Percentiles rank a stretch among this genome's conserved stretches.
phyloP scores from a whole-genome alignment of 495 filamentous ascomycete species.

The Talaromyces stipitatus region DNA sequence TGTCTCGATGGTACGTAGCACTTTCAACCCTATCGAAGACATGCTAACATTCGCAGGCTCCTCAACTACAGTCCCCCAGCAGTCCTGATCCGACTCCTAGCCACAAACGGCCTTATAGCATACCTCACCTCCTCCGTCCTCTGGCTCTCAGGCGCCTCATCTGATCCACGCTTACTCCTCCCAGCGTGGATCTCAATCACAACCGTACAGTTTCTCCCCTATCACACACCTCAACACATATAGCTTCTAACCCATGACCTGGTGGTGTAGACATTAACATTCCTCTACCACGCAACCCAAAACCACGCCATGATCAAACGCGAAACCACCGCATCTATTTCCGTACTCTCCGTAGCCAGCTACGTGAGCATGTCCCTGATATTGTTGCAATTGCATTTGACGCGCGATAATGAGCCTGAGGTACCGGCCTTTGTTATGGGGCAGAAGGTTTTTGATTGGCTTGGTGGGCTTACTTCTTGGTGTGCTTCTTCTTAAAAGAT shows the following conservation, averaged over 20 bases:
- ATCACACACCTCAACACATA: background rate
- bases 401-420: slow-evolving; percentile 53
- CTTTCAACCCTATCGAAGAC: background rate
- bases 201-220: slow-evolving; percentile 43
- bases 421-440: slow-evolving; percentile 55
- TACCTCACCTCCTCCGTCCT: slow-evolving; percentile 77
- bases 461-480: slow-evolving; percentile 11
- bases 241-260: background rate
- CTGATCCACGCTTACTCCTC: slow-evolving; percentile 70
- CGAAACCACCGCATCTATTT: slow-evolving; percentile 70
- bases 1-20: slow-evolving; percentile 71
- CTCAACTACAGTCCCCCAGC: slow-evolving; percentile 80
- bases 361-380: slow-evolving; percentile 69
- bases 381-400: slow-evolving; percentile 60
- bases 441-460: slow-evolving; percentile 37
- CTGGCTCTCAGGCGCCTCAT: slow-evolving; percentile 64
- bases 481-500: background rate
- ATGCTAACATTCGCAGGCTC: slow-evolving; percentile 50
- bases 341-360: slow-evolving; percentile 66
- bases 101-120: slow-evolving; percentile 70
- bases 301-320: slow-evolving; percentile 75
- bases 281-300: slow-evolving; percentile 74
- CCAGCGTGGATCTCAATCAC: slow-evolving; percentile 84
- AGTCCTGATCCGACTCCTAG: slow-evolving; percentile 74
- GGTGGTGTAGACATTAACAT: slow-evolving; percentile 62